These are phyloP conservation scores for Hamamelis virginiana DNA, from an alignment of 164 flowering plant genomes.

Conservation along the genomic window DNA sequence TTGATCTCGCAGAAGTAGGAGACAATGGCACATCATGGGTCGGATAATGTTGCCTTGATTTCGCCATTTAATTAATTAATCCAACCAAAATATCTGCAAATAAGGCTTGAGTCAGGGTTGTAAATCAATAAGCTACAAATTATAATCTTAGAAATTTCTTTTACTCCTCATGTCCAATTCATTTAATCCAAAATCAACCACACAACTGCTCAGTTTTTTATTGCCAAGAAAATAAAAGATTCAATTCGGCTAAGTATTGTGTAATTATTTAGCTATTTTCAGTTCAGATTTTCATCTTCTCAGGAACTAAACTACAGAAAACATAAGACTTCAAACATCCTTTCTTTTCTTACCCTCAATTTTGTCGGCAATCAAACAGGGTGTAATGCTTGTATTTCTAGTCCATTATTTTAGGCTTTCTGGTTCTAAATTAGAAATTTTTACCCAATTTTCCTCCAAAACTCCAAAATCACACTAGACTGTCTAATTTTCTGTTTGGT, in stretches of 20 bases:
- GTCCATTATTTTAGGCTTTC: not conserved
- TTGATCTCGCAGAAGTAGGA: slow-evolving; percentile 47
- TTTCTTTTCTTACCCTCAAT: not conserved
- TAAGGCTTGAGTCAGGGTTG: not conserved
- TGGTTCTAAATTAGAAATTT: not conserved
- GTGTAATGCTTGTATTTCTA: not conserved
- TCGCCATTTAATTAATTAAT: slow-evolving; percentile 43
- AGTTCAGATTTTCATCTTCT: not conserved
- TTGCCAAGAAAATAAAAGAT: not conserved
- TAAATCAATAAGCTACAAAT: not conserved
- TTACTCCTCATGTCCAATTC: not conserved
- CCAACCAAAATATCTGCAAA: slow-evolving; percentile 5
- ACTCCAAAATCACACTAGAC: too few species aligned
- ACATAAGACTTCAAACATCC: not conserved
- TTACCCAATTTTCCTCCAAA: not conserved
- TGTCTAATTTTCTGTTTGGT: not conserved
- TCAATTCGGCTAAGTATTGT: not conserved
- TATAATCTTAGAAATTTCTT: not conserved
- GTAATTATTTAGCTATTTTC: not conserved
- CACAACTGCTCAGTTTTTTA: not conserved
- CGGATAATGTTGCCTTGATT: slow-evolving; percentile 45
- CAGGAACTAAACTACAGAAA: not conserved
- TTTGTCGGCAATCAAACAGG: not conserved
- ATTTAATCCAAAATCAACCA: not conserved
- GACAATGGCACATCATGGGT: slow-evolving; percentile 45